Evolutionary conservation across 257 asterid genomes (phyloP), one percentile per base, ranked within the genome.

Genomic region (Fraxinus quadrangulata): DNA sequence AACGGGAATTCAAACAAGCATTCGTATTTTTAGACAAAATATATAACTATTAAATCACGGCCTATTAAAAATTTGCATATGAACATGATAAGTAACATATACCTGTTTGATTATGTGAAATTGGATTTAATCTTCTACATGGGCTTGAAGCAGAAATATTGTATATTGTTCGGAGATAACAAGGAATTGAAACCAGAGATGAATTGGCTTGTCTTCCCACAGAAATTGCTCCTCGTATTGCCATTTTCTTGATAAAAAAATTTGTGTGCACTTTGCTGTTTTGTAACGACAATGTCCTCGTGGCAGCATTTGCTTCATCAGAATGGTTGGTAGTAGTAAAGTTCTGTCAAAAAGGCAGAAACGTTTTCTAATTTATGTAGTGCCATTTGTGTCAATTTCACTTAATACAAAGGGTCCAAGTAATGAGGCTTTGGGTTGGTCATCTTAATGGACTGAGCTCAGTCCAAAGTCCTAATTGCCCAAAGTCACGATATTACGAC

Each of bases 201-300:
- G 78, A 54, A 71, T 80, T 86, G 39, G 89, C 72, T 51, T 81
- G 91, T 79, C 75, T 87, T 61, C 89, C 89, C 16, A 86, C 77
- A 6, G 83, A 75, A 78, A 80, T 71, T 77, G 90, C 89, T 13
- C 84, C 84, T 87, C 91, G 82, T 16, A 83, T 79, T 31, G 97
- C 92, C 96, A 89, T 88, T 56, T 7, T n/a, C 75, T 54, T 75
- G 4, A 73, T 0, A 2, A 45, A 26, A 26, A 26, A 26, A 26
- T 69, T 26, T 17, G 4, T 21, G 69, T 37, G 17, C 72, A 23
- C 12, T 37, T 36, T 71, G 73, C 67, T 61, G 75, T 73, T 36
- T 68, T 10, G 39, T 16, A 70, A 39, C 59, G 79, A 76, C 67
- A 40, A 19, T 67, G 72, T 61, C 70, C 65, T 87, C 93, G 93